phyloP scores from a whole-genome alignment of 2,329 filamentous ascomycete genomes.

The Alternaria conjuncta region DNA sequence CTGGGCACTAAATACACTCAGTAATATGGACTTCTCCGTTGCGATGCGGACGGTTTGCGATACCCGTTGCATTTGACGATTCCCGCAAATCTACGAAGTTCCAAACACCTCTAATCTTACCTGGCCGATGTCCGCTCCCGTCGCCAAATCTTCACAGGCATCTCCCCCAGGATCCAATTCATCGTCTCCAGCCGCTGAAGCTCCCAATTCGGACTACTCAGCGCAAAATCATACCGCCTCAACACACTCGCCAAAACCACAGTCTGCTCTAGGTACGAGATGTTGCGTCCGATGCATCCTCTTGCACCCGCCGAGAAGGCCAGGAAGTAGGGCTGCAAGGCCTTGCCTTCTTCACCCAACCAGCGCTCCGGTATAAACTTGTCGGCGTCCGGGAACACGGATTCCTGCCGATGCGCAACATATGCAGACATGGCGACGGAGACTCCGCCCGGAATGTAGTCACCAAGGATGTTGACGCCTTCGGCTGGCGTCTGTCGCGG shows the following conservation, averaged over 20 bases:
- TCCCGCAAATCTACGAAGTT: background rate
- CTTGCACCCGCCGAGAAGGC: conserved; percentile 38
- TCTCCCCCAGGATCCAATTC: conserved; percentile 47
- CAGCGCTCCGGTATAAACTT: conserved; percentile 46
- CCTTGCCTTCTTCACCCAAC: conserved; percentile 43
- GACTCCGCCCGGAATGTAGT: conserved; percentile 36
- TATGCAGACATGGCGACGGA: conserved; percentile 53
- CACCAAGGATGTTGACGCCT: conserved; percentile 35
- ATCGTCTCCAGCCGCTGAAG: conserved; percentile 46
- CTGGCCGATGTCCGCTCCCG: conserved; percentile 25
- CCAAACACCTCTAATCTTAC: conserved; percentile 8
- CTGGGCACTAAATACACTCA: background rate
- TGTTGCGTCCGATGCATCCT: conserved; percentile 41
- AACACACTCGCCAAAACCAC: conserved; percentile 43
- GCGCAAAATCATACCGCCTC: conserved; percentile 48
- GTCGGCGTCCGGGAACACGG: conserved; percentile 39
- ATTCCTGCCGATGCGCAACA: conserved; percentile 51
- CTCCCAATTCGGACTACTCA: conserved; percentile 45
- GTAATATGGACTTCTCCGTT: background rate
- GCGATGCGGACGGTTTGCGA: background rate
- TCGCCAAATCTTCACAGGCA: conserved; percentile 50
- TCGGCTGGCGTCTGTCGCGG: conserved; percentile 43
- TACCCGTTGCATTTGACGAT: background rate
- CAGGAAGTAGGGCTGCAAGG: conserved; percentile 38
- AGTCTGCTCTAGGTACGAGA: conserved; percentile 41